Conservation (phyloP, 2,329 filamentous ascomycete genomes). For the Chrysoporthe puriensis region DNA sequence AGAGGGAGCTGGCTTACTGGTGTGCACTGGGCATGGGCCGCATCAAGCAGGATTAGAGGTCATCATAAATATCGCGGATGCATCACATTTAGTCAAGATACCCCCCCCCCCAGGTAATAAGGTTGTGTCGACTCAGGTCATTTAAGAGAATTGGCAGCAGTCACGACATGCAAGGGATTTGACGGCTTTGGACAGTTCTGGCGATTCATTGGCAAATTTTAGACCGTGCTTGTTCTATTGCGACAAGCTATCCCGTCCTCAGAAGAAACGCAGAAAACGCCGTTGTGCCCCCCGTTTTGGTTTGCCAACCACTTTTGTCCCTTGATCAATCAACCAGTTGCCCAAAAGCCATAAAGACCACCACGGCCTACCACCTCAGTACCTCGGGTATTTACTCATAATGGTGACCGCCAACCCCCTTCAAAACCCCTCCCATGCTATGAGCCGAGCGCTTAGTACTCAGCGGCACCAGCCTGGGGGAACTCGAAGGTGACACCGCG, state of each 20-base stretch:
- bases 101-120: conserved; percentile 34
- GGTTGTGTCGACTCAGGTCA: neutral
- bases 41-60: conserved; percentile 59
- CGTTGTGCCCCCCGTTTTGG: conserved; percentile 18
- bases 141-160: neutral
- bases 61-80: conserved; percentile 30
- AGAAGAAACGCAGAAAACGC: conserved; percentile 27
- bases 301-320: conserved; percentile 26
- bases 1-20: conserved; percentile 93
- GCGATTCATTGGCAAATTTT: conserved; percentile 27
- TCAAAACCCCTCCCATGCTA: neutral
- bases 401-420: neutral
- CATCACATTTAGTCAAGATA: conserved; percentile 42
- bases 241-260: conserved; percentile 25
- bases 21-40: conserved; percentile 86
- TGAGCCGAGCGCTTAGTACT: conserved; percentile 68
- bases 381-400: conserved; percentile 21
- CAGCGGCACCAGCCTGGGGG: conserved; percentile 77
- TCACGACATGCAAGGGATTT: neutral
- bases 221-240: conserved; percentile 30
- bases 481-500: conserved; percentile 98
- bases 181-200: conserved; percentile 9
- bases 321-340: conserved; percentile 27
- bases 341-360: conserved; percentile 10
- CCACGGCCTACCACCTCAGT: conserved; percentile 12